Conservation (phyloP, 2,329 filamentous ascomycete species). For the Aspergillus sp. region DNA sequence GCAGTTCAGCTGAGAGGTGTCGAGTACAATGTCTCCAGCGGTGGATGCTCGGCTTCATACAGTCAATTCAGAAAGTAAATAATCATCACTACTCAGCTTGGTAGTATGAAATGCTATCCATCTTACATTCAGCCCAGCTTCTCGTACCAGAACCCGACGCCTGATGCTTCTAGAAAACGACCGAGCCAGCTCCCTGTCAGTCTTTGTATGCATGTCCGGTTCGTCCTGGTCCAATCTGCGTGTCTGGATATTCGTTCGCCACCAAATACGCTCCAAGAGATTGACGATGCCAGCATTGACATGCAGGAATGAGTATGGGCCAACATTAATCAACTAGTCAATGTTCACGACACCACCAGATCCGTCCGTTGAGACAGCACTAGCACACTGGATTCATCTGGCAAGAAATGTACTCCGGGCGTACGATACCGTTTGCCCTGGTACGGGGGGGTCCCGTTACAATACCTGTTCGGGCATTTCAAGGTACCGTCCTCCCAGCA, state of each 20-base stretch:
- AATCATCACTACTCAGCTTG: no score
- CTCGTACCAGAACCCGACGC: neutral
- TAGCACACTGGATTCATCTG: neutral
- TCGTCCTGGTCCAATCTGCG: slow-evolving; percentile 1
- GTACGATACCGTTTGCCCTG: neutral
- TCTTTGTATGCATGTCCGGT: neutral
- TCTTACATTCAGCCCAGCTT: neutral
- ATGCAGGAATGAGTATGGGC: slow-evolving; percentile 1
- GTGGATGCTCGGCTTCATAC: neutral
- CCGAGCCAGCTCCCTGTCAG: neutral
- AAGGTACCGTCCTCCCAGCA: neutral
- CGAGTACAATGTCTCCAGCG: neutral
- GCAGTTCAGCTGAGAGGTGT: neutral
- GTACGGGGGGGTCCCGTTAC: neutral
- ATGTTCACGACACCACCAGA: neutral
- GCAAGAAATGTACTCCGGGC: neutral
- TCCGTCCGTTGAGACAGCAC: slow-evolving; percentile 1
- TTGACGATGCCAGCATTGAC: slow-evolving; percentile 5
- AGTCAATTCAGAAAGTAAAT: neutral
- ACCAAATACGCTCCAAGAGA: neutral
- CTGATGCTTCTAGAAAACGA: neutral
- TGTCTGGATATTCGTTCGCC: neutral
- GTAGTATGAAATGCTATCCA: neutral
- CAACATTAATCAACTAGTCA: neutral
- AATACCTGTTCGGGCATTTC: neutral